phyloP scores from a whole-genome alignment of 2,329 filamentous ascomycete species.

The Fonsecaea erecta region DNA sequence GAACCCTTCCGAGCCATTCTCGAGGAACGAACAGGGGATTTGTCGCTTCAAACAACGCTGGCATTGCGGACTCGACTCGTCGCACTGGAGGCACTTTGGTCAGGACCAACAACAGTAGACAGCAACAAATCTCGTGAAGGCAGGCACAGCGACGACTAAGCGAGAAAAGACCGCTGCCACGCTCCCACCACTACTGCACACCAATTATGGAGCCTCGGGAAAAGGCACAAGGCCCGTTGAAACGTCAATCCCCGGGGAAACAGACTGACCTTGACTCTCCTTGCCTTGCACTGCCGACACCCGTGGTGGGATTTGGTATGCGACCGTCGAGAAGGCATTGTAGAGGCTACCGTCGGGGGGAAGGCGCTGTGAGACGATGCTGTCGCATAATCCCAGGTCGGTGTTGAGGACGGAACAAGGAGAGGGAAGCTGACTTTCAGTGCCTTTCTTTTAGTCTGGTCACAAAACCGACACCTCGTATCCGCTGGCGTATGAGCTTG shows the following conservation, averaged over 20 bases:
- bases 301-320: slow-evolving; percentile 39
- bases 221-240: slow-evolving; percentile 3
- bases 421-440: slow-evolving; percentile 8
- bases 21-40: slow-evolving; percentile 37
- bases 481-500: slow-evolving; percentile 13
- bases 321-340: slow-evolving; percentile 37
- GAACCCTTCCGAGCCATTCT: slow-evolving; percentile 28
- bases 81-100: slow-evolving; percentile 29
- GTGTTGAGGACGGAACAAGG: neutral
- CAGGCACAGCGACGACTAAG: slow-evolving; percentile 3
- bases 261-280: slow-evolving; percentile 38
- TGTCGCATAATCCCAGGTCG: neutral
- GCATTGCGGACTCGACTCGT: slow-evolving; percentile 37
- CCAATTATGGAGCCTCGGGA: slow-evolving; percentile 20
- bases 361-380: neutral
- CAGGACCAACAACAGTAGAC: slow-evolving; percentile 5
- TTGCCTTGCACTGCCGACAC: slow-evolving; percentile 37
- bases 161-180: slow-evolving; percentile 8
- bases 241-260: neutral
- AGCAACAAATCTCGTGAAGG: neutral
- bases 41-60: slow-evolving; percentile 38
- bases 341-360: neutral
- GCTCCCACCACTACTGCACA: slow-evolving; percentile 6
- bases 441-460: neutral
- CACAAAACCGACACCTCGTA: slow-evolving; percentile 13